Evolutionary conservation across 2,329 filamentous ascomycete genomes (phyloP), one percentile per base, ranked within the genome.

Genomic region (Blastomyces gilchristii): DNA sequence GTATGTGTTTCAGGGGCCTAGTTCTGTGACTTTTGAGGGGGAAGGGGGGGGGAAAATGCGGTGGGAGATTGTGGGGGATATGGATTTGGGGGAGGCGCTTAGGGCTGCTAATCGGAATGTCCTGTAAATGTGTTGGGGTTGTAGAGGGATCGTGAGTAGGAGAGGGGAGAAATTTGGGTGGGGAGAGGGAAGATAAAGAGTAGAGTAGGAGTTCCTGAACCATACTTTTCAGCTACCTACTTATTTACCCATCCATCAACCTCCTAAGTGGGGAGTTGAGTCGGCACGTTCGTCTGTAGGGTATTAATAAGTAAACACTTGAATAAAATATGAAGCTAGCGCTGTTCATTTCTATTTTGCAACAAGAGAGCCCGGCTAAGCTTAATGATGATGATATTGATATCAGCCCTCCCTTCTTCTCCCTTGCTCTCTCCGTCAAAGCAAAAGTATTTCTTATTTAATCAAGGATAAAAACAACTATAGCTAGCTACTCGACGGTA

Each of bases 11-110:
- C 65, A 68, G 60, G 66, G 66, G 22, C 66, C 65, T 6, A 63
- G 63, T 41, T 37, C 45, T 22, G 58, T 62, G 31, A 54, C 39
- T 5, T 34, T 63, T 39, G 58, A 56, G n/a, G 58, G 37, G 31
- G 54, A 37, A 12, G 34, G 22, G 9, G 57, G 31, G 9, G 58
- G 53, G 3, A 59, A 54, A 11, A 62, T 62, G 28, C 63, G 58
- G 61, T 25, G 63, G 41, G 60, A 61, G 59, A 58, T 68, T 63
- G 65, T 65, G 18, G 66, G 66, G 16, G 65, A 67, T 60, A 68
- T 68, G 66, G 66, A 68, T 65, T 50, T 68, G 57, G 60, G 47
- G n/a, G 64, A 67, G 58, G 65, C 66, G 49, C 63, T 68, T 60
- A 65, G 54, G 60, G 22, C 67, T 65, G 66, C 66, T 49, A 68